Percentiles rank a stretch among this genome's conserved stretches.
Conservation (phyloP, 108 stramenopile genomes). For the Stephanodiscus triporus region DNA sequence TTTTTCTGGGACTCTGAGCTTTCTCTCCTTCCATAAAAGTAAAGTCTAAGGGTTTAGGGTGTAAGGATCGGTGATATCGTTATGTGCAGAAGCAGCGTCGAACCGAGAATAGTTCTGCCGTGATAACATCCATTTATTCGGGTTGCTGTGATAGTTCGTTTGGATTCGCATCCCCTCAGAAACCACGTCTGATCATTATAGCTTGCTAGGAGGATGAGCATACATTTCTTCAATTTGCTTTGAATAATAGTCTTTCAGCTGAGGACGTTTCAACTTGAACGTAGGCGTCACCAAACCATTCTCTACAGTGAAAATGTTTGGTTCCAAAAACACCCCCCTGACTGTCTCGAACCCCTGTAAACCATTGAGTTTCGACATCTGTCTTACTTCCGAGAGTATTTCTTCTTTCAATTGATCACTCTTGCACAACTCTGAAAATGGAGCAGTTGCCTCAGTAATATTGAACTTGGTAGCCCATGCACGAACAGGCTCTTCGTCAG, state of each 20-base stretch:
- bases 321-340: conserved; percentile 80
- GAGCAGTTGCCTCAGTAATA: conserved; percentile 31
- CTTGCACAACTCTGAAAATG: conserved; percentile 80
- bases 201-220: conserved; percentile 60
- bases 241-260: conserved; percentile 77
- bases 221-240: conserved; percentile 88
- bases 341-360: conserved; percentile 94
- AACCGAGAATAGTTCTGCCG: too few relatives aligned
- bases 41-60: too few relatives aligned
- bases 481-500: conserved; percentile 88
- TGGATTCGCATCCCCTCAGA: too few relatives aligned
- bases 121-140: too few relatives aligned
- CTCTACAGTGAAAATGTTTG: conserved; percentile 75
- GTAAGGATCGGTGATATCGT: too few relatives aligned
- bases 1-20: too few relatives aligned
- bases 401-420: conserved; percentile 55
- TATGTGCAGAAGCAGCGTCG: too few relatives aligned
- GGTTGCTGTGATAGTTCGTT: too few relatives aligned
- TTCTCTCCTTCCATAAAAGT: too few relatives aligned
- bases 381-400: conserved; percentile 70
- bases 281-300: conserved; percentile 94
- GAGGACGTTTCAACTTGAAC: conserved; percentile 93
- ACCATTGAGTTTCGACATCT: conserved; percentile 66
- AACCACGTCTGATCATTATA: too few relatives aligned
- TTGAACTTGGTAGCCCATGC: conserved; percentile 47